Base-by-base conservation (phyloP, 345 rosid species). In the Eucalyptus polybractea region DNA sequence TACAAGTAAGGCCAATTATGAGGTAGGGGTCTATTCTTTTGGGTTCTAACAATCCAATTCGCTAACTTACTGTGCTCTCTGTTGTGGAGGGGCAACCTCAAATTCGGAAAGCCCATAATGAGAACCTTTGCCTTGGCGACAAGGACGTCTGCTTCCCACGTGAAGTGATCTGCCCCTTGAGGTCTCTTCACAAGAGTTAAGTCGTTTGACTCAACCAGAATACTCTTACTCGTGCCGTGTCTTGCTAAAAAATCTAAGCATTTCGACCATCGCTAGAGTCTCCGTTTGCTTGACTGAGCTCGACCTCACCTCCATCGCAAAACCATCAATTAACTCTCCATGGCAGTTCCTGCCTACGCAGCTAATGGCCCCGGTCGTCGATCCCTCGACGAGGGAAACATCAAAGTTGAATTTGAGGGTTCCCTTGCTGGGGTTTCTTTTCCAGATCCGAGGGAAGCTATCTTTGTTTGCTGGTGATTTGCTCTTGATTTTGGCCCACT, bases 161-260 rank as follows among this genome's bases (percentile, higher is more conserved):
- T 56, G 62, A 56, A 56, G 62, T 56, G 29, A 56, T 5, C 27
- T 56, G 62, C 62, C 29, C 62, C 62, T 56, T 56, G 29, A 56
- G 29, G 62, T 24, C 1, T 56, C 62, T 56, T 56, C 62, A 22
- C 29, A 24, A 22, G 62, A 56, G 62, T 56, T 8, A 8, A 24
- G 62, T 2, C 0, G 62, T 10, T 24, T 24, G 29, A 24, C 62
- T 22, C 62, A 5, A 22, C 29, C 13, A 8, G 0, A 56, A 24
- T 9, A 10, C 3, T 10, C 13, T 56, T 10, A 4, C 62, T 56
- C 62, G 62, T 56, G 62, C 62, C 62, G 29, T 24, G 62, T 56
- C 62, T 56, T 56, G 29, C 29, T 56, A 0, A 56, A 0, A 56
- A 56, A 24, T 56, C 62, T 24, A 56, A 24, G 62, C 62, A 56